Evolutionary conservation across 2,329 filamentous ascomycete species (phyloP).

Genomic region (Ascochyta viciae-villosae): DNA sequence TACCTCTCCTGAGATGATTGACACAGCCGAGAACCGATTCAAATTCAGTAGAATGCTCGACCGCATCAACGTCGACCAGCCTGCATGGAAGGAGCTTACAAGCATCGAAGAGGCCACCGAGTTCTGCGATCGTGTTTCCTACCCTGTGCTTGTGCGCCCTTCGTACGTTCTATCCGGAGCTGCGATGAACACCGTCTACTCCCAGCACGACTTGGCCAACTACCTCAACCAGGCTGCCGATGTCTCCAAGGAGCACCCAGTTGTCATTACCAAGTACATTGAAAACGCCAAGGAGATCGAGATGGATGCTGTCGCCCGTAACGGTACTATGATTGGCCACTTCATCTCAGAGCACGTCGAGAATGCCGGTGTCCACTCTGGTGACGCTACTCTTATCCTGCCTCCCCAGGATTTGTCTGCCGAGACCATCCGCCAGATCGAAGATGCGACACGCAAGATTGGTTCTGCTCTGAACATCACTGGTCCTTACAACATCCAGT

Average conservation of each 20-base stretch:
- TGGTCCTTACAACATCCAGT: slow-evolving; percentile 98
- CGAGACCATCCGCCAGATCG: slow-evolving; percentile 89
- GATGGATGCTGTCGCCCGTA: slow-evolving; percentile 95
- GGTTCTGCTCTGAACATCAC: slow-evolving; percentile 93
- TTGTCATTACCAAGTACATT: slow-evolving; percentile 99
- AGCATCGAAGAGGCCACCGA: slow-evolving; percentile 87
- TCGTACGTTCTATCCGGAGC: slow-evolving; percentile 97
- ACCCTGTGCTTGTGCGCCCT: slow-evolving; percentile 92
- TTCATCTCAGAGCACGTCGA: slow-evolving; percentile 99
- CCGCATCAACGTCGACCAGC: slow-evolving; percentile 92
- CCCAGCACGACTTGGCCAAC: slow-evolving; percentile 85
- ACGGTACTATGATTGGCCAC: slow-evolving; percentile 89
- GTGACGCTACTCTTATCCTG: slow-evolving; percentile 93
- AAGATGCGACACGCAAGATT: slow-evolving; percentile 95
- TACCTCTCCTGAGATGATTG: slow-evolving; percentile 98
- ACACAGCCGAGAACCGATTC: slow-evolving; percentile 95
- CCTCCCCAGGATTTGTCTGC: slow-evolving; percentile 91
- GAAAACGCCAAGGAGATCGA: slow-evolving; percentile 99
- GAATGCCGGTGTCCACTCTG: slow-evolving; percentile 97
- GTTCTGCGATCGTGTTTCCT: slow-evolving; percentile 88
- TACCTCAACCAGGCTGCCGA: slow-evolving; percentile 91
- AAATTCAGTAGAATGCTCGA: slow-evolving; percentile 99
- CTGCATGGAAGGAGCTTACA: slow-evolving; percentile 96
- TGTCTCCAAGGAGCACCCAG: slow-evolving; percentile 92
- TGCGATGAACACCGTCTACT: slow-evolving; percentile 99